Base-by-base conservation (phyloP, 345 rosid species). In the Hibiscus mutabilis region DNA sequence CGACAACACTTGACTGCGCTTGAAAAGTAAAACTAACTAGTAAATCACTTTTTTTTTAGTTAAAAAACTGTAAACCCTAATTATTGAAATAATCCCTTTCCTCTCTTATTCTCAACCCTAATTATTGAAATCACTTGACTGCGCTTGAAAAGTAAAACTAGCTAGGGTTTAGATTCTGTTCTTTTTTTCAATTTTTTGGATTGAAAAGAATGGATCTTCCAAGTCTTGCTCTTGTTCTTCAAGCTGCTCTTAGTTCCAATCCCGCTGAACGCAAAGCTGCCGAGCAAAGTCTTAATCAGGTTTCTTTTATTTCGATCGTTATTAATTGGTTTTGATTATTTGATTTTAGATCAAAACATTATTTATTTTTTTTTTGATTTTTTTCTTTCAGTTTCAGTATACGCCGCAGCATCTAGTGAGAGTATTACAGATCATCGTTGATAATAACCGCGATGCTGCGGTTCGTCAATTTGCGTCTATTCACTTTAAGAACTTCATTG, bases 401-500 rank as follows among this genome's bases (percentile, higher is more conserved):
- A 77, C 90, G 65, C 98, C 98, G 1, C 97, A 92, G 88, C 99
- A 96, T 81, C 84, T 96, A 69, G 95, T 96, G 77, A 89, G 99
- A 75, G 60, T 91, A 52, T 74, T 96, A 79, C 97, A 88, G 90
- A 89, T 96, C 76, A 91, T 85, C 14, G 92, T 96, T 70, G 98
- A 96, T 72, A 86, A 81, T 69, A 86, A 77, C 47, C 91, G 91
- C 6, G 93, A 92, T 67, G 78, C 88, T 86, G 88, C 90, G 0
- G 99, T 96, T 77, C 92, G 99, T 59, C 99, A 96, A 75, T 87
- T 88, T 61, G 99, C 99, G 35, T 88, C 96, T 79, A 96, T 96
- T 69, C 97, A 96, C 76, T 96, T 96, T 79, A 96, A 96, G 79
- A 92, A 96, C 79, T 92, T 92, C 78, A 82, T 92, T 66, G 99